A percentile compares a stretch with the other conserved stretches of the same genome.
Evolutionary conservation across 345 rosid genomes (phyloP).

Genomic region (Salix caprea): DNA sequence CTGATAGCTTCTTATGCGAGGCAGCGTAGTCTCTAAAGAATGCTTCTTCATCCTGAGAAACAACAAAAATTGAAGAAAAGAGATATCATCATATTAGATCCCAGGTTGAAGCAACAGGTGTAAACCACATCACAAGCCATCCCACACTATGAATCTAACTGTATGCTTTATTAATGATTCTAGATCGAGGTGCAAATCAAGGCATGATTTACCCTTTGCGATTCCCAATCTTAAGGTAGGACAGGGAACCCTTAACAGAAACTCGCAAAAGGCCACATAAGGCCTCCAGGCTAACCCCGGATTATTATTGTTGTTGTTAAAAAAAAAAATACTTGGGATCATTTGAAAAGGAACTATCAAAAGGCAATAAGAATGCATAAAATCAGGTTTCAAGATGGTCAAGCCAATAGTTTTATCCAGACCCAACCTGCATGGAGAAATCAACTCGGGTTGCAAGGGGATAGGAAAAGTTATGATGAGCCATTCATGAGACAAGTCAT

Average conservation of each 20-base stretch:
- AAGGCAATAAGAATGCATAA: background rate
- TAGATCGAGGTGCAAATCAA: background rate
- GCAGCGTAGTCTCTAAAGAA: constrained; percentile 71
- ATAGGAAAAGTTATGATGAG: background rate
- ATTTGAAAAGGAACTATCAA: background rate
- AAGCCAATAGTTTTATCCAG: constrained; percentile 6
- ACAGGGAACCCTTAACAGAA: background rate
- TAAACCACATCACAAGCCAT: background rate
- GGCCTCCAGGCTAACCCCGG: background rate
- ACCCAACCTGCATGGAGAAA: background rate
- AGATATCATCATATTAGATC: background rate
- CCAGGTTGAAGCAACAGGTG: background rate
- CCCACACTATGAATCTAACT: background rate
- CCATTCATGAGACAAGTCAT: background rate
- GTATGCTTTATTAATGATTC: background rate
- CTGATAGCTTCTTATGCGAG: constrained; percentile 89
- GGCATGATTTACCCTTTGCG: background rate
- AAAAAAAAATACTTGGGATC: background rate
- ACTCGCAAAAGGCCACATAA: background rate
- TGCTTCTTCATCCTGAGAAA: constrained; percentile 74
- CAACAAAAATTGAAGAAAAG: background rate
- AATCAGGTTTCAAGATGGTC: background rate
- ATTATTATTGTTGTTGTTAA: background rate
- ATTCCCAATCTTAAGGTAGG: background rate
- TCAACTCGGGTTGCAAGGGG: background rate